Base-by-base conservation (phyloP, 805 yeast species). In the Candida xyloterini region DNA sequence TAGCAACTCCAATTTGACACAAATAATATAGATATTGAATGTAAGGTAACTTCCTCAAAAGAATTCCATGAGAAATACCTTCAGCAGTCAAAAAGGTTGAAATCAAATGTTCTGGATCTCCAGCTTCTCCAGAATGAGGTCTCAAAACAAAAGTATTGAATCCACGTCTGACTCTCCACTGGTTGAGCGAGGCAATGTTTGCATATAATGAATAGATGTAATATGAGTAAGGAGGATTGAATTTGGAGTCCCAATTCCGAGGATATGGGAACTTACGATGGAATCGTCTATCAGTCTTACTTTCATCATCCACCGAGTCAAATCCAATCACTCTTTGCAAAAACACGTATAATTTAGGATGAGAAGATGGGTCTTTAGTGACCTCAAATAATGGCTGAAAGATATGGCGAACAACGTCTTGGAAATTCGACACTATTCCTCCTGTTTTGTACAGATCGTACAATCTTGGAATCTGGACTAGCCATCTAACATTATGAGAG, bases 71-170 rank as follows among this genome's bases (percentile, higher is more conserved):
- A 10, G 95, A 86, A 44, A 93, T 93, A 36, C 95, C 87, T 56
- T 91, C 95, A 1, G 97, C 81, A 1, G 93, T 78, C 55, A 93
- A 65, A 55, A 84, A 93, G 1, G 99, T 90, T 35, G 90, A 76
- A 31, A 90, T 86, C 57, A 95, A 71, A 68, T 93, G 99, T 57
- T 93, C 98, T 1, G 98, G 97, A 58, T 93, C 99, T 44, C 99
- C 99, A n/a, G 99, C 99, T 65, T 93, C 99, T 48, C 99, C 99
- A 52, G 96, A 87, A 63, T 93, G 99, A 3, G 99, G 99, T 55
- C 99, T 77, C 53, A 93, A 68, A n/a, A 88, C 95, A 64, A 93
- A 82, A 0, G 97, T 90, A 60, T 85, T 90, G 64, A 78, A 84
- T 0, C 85, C 84, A 42, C 90, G 74, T 42, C 68, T 72, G 24